Conservation (phyloP, 345 rosid genomes). For the Sonneratia caseolaris region DNA sequence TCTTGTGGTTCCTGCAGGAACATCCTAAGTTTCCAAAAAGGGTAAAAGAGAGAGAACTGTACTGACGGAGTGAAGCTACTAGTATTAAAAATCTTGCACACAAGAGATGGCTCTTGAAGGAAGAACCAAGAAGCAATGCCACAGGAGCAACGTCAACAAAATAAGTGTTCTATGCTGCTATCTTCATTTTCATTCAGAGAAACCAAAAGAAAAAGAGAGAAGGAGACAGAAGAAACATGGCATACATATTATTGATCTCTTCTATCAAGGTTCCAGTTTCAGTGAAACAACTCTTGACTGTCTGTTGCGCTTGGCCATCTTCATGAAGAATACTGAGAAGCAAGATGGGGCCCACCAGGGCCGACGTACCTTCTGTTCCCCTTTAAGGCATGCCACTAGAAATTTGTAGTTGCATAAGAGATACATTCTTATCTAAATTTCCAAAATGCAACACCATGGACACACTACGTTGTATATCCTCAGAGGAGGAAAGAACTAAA, state of each 20-base stretch:
- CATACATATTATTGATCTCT: neutral
- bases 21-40: neutral
- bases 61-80: neutral
- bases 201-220: neutral
- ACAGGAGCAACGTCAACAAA: neutral
- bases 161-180: neutral
- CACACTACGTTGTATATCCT: neutral
- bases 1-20: neutral
- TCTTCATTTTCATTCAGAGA: neutral
- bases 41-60: neutral
- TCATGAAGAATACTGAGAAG: constrained; percentile 66
- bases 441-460: neutral
- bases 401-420: constrained; percentile 1
- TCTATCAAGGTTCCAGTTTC: constrained; percentile 84
- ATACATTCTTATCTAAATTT: neutral
- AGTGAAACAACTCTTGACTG: constrained; percentile 92
- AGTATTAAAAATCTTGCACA: neutral
- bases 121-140: neutral
- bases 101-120: neutral
- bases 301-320: constrained; percentile 88
- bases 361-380: constrained; percentile 85
- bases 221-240: neutral
- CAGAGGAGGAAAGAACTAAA: neutral
- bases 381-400: constrained; percentile 94
- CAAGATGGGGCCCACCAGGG: constrained; percentile 99